phyloP scores from a whole-genome alignment of 768 basidiomycete genomes.

The Tricholoma furcatifolium region DNA sequence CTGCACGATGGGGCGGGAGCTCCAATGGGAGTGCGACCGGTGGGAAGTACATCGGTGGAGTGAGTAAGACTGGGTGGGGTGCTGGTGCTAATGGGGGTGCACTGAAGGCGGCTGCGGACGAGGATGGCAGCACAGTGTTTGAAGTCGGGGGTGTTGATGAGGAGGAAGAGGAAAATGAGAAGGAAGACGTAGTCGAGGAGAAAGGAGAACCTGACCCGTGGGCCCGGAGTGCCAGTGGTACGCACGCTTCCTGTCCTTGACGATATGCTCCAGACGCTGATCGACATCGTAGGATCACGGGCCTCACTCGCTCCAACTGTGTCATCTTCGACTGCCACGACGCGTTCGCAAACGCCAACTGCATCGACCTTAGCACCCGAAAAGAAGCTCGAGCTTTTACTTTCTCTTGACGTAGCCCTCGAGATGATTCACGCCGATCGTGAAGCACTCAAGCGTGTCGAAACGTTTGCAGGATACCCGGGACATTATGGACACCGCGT shows the following conservation, averaged over 20 bases:
- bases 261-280: background rate
- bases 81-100: constrained; percentile 14
- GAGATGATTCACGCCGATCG: constrained; percentile 93
- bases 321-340: background rate
- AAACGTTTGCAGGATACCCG: constrained; percentile 87
- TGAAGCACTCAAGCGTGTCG: constrained; percentile 87
- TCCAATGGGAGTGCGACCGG: background rate
- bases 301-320: constrained; percentile 6
- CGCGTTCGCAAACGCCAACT: constrained; percentile 4
- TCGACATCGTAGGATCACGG: background rate
- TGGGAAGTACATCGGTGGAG: constrained; percentile 11
- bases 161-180: constrained; percentile 29
- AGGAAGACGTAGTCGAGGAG: constrained; percentile 11
- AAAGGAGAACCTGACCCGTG: constrained; percentile 13
- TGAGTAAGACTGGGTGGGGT: constrained; percentile 21
- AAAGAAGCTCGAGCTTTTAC: constrained; percentile 73
- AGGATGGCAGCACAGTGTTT: constrained; percentile 46
- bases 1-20: constrained; percentile 76
- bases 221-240: constrained; percentile 9
- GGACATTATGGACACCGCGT: constrained; percentile 86
- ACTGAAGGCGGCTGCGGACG: constrained; percentile 29
- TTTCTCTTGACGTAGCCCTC: constrained; percentile 89
- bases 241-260: background rate
- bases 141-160: constrained; percentile 47
- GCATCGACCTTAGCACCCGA: background rate